Evolutionary conservation across 164 flowering plant species (phyloP), one percentile per base, ranked within the genome.

Genomic region (Sextonia rubra): DNA sequence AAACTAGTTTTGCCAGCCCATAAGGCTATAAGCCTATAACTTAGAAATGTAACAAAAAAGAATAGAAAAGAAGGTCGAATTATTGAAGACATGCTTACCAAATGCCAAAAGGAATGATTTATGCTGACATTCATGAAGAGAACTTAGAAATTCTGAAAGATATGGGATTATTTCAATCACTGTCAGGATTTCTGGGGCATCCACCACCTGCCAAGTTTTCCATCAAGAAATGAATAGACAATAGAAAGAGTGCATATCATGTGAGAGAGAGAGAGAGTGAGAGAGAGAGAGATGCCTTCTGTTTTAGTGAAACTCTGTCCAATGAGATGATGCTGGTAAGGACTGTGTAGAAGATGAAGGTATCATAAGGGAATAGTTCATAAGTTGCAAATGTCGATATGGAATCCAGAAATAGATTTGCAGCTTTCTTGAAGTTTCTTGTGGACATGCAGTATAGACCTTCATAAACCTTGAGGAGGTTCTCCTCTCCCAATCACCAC

Each of bases 401-500:
- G 12, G 99, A 95, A 80, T 95, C 99, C 76, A 95, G 81, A 78
- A 95, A 93, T 37, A 95, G 83, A 73, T 75, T 68, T 0, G 98
- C 91, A 11, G 99, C 99, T 79, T 87, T 90, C 85, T 88, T 91
- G 74, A 95, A 95, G 74, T 93, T 87, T 69, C 99, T 86, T 26
- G 97, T 87, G 69, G 99, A 83, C 98, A 95, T 86, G 91, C 90
- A 95, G 80, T 80, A 93, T 76, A 93, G 80, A 69, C 98, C 98
- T 75, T 95, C 99, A 71, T 95, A 95, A 69, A 95, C 99, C 83
- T 95, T 93, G 82, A 95, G 79, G 0, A 98, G 88, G 75, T 93
- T 95, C 85, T 95, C 85, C 97, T 91, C 76, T 95, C 99, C 99
- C 99, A 95, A 76, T 95, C 99, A 83, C 99, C 99, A 58, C 99